Evolutionary conservation across 1,284 basidiomycete species (phyloP), one percentile per base, ranked within the genome.

Genomic region (Cerrena zonata): DNA sequence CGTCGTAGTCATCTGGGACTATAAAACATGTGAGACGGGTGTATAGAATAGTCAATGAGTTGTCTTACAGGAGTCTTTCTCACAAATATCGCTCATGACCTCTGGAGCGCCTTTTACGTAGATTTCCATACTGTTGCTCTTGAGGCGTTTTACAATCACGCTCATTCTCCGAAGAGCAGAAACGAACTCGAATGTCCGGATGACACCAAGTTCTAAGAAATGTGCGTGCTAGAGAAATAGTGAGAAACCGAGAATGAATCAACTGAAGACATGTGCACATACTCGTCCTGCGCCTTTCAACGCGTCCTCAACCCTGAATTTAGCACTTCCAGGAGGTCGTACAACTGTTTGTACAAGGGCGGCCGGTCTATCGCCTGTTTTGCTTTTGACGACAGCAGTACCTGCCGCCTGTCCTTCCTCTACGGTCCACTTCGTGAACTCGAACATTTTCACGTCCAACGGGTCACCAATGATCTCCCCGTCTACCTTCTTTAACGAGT

Each of bases 71-170:
- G 92, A 90, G 47, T 86, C 80, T 55, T 78, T 86, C 52, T 93
- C 87, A 65, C 94, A 98, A 53, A 99, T 98, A 43, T 96, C 94
- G 2, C 74, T 68, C 94, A 99, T 99, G 50, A 96, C 91, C 67
- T 99, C 96, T 0, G 96, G 96, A 1, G 96, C 96, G 21, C 96
- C 96, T 67, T 99, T 99, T 64, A 95, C 94, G 66, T 97, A 99
- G 5, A 98, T 79, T 65, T 99, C 95, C 91, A 99, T 98, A 64
- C 89, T 92, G 42, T 73, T 83, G 56, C 94, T 94, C 69, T 91
- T 96, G 52, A 99, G 79, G 47, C 91, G 79, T 69, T 98, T 99
- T 61, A 98, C 95, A 50, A 99, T 83, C 24, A 99, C 96, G 56
- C 93, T 96, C 96, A 99, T 99, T 47, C 96, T 76, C 30, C 96